phyloP scores from a whole-genome alignment of 2,329 filamentous ascomycete species.

The Botrytis fabae region DNA sequence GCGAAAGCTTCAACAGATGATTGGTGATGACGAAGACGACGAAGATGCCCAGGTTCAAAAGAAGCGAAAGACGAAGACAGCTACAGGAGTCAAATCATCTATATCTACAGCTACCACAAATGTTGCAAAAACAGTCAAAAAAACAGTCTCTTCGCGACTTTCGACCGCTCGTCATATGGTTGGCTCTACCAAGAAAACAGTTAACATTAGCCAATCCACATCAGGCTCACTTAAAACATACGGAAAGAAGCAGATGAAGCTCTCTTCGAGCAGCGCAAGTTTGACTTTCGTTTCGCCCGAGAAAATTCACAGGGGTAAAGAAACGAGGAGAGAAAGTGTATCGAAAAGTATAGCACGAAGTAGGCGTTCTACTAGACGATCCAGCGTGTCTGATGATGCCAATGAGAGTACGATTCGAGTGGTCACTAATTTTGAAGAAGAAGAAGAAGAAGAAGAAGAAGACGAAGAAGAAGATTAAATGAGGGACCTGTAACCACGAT shows the following conservation, averaged over 20 bases:
- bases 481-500: slow-evolving; percentile 8
- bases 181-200: slow-evolving; percentile 26
- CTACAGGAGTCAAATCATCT: slow-evolving; percentile 42
- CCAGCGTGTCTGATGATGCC: slow-evolving; percentile 20
- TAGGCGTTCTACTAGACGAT: slow-evolving; percentile 24
- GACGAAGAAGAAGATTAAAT: slow-evolving; percentile 22
- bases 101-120: slow-evolving; percentile 41
- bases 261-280: slow-evolving; percentile 33
- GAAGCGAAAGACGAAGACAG: slow-evolving; percentile 51
- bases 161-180: slow-evolving; percentile 31
- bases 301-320: slow-evolving; percentile 22
- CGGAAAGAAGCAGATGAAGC: slow-evolving; percentile 32
- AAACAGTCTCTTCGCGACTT: slow-evolving; percentile 40
- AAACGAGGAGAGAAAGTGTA: slow-evolving; percentile 24
- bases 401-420: slow-evolving; percentile 33
- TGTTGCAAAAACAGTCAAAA: slow-evolving; percentile 45
- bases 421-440: slow-evolving; percentile 25
- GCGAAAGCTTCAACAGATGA: slow-evolving; percentile 56
- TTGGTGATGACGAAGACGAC: slow-evolving; percentile 42
- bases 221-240: slow-evolving; percentile 35
- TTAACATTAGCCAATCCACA: slow-evolving; percentile 30
- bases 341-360: slow-evolving; percentile 28
- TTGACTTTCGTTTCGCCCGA: slow-evolving; percentile 31
- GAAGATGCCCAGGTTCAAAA: slow-evolving; percentile 39
- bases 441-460: slow-evolving; percentile 15